Percentiles rank a stretch among this genome's conserved stretches.
These are phyloP conservation scores for Epicoccum sorghinum DNA, from an alignment of 2,329 filamentous ascomycete genomes.

Conservation along the genomic window DNA sequence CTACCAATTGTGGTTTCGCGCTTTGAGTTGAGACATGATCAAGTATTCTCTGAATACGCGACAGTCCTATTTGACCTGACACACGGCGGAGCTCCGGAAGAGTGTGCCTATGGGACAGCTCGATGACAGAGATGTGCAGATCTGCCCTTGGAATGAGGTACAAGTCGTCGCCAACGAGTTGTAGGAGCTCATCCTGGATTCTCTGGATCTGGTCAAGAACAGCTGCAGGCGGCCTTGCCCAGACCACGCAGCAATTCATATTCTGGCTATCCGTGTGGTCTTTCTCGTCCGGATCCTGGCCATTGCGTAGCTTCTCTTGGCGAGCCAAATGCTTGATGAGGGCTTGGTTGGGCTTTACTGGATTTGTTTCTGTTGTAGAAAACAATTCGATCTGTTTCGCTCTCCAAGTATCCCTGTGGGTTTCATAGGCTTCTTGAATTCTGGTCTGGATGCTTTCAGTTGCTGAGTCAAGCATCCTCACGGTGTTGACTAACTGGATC, in stretches of 20 bases:
- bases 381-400: conserved; percentile 13
- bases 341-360: conserved; percentile 15
- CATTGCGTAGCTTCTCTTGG: not conserved
- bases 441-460: not conserved
- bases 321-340: conserved; percentile 17
- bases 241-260: conserved; percentile 18
- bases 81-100: conserved; percentile 11
- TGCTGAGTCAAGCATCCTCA: too few relatives aligned
- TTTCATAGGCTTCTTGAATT: conserved; percentile 15
- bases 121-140: conserved; percentile 21
- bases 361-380: not conserved
- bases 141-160: conserved; percentile 13
- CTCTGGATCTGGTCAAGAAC: conserved; percentile 5
- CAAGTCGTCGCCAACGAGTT: conserved; percentile 12
- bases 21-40: conserved; percentile 5
- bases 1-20: conserved; percentile 9
- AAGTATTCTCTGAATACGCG: conserved; percentile 17
- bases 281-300: not conserved
- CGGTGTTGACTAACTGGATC: conserved; percentile 5
- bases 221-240: conserved; percentile 9
- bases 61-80: conserved; percentile 5
- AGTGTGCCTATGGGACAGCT: conserved; percentile 22
- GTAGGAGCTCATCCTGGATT: conserved; percentile 1
- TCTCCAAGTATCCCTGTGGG: conserved; percentile 6
- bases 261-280: conserved; percentile 10